phyloP scores from a whole-genome alignment of 2,329 filamentous ascomycete genomes.

The Cladorrhinum sp. region DNA sequence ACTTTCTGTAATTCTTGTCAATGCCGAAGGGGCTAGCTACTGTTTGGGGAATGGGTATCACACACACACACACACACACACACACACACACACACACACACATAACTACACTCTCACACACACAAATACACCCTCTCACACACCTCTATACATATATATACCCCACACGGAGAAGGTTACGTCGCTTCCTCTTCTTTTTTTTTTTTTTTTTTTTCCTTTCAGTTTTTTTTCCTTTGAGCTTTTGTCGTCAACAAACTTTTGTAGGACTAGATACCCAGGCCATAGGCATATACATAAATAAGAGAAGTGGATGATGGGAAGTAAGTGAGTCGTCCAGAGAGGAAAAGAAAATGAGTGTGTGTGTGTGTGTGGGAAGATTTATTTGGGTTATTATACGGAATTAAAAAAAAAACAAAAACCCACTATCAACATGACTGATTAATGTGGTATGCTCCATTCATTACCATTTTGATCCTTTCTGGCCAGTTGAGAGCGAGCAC shows the following conservation, averaged over 20 bases:
- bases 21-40: no score
- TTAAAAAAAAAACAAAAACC: no score
- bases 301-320: neutral
- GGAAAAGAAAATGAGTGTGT: neutral
- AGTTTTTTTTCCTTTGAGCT: neutral
- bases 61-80: neutral
- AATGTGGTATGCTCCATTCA: no score
- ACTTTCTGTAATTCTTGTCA: neutral
- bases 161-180: neutral
- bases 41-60: neutral
- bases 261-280: slow-evolving; percentile 27
- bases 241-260: slow-evolving; percentile 10
- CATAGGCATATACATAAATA: neutral
- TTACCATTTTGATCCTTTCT: no score
- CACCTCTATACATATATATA: neutral
- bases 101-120: no score
- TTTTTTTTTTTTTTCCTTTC: slow-evolving; percentile 1
- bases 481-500: no score
- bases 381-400: neutral
- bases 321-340: neutral
- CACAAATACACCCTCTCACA: neutral
- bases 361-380: neutral
- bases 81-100: no score
- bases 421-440: no score
- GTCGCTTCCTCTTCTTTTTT: neutral